A percentile compares a stretch with the other conserved stretches of the same genome.
These are phyloP conservation scores for Serpula lacrymans DNA, from an alignment of 768 basidiomycete genomes.

Conservation along the genomic window DNA sequence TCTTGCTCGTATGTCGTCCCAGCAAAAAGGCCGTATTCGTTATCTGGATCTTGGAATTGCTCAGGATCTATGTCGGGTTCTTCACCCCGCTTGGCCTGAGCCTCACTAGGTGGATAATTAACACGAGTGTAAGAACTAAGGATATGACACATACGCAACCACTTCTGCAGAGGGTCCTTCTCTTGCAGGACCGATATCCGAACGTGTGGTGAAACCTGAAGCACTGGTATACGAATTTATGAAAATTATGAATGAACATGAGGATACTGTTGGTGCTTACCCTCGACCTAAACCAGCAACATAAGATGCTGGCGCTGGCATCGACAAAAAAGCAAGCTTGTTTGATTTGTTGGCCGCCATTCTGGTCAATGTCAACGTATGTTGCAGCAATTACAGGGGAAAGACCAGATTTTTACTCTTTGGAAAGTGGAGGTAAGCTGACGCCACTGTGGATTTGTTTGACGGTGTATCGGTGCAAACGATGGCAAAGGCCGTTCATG, in stretches of 20 bases:
- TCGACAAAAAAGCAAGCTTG: conserved; percentile 83
- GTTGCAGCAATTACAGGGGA: no score
- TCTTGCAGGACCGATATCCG: conserved; percentile 97
- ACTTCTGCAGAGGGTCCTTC: conserved; percentile 92
- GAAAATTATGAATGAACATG: conserved; percentile 6
- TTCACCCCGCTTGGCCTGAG: conserved; percentile 82
- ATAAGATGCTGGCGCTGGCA: conserved; percentile 94
- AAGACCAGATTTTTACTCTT: no score
- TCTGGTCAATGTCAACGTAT: conserved; percentile 1
- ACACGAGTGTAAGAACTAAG: not conserved
- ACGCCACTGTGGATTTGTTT: no score
- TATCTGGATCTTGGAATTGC: conserved; percentile 95
- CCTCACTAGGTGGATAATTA: conserved; percentile 56
- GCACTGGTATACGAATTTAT: conserved; percentile 49
- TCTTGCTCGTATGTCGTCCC: conserved; percentile 96
- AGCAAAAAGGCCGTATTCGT: conserved; percentile 93
- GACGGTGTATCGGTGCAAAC: no score
- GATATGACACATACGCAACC: conserved; percentile 59
- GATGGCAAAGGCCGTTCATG: no score
- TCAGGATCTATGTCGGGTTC: conserved; percentile 87
- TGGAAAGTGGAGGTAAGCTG: not conserved
- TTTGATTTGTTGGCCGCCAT: conserved; percentile 60
- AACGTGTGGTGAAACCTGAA: conserved; percentile 95
- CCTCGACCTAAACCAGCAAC: conserved; percentile 98
- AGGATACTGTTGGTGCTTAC: conserved; percentile 40